Evolutionary conservation across 805 yeast genomes (phyloP).

Genomic region (Hanseniaspora singularis): DNA sequence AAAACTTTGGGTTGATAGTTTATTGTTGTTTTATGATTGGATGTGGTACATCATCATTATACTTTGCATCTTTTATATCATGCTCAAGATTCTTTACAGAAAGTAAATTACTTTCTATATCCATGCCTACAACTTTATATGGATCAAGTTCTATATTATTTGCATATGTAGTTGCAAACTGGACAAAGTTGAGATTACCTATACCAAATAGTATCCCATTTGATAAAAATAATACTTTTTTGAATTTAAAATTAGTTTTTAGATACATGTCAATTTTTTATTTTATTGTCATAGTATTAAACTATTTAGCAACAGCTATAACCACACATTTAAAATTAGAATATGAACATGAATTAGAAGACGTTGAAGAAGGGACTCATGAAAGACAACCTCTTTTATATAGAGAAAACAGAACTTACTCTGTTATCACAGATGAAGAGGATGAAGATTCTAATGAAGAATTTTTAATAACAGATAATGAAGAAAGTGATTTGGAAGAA

Average conservation of each 20-base stretch:
- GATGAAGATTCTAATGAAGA: constrained; percentile 20
- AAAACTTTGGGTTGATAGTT: constrained; percentile 32
- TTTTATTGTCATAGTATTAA: constrained; percentile 43
- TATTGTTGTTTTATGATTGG: constrained; percentile 50
- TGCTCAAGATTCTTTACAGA: constrained; percentile 79
- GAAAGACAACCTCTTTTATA: constrained; percentile 21
- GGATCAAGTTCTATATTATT: constrained; percentile 65
- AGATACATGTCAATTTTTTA: constrained; percentile 42
- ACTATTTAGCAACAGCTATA: constrained; percentile 53
- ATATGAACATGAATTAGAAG: constrained; percentile 7
- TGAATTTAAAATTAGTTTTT: constrained; percentile 45
- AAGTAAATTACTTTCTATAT: constrained; percentile 66
- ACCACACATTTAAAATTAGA: constrained; percentile 38
- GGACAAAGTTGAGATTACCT: constrained; percentile 5
- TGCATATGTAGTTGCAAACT: constrained; percentile 49
- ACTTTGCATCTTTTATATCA: constrained; percentile 58
- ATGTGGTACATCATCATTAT: constrained; percentile 58
- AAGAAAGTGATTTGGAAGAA: neutral
- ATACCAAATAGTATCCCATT: neutral
- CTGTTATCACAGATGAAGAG: constrained; percentile 28
- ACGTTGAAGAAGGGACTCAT: constrained; percentile 21
- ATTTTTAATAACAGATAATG: constrained; percentile 19
- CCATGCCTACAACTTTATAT: constrained; percentile 77
- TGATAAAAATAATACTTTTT: constrained; percentile 6
- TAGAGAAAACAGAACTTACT: constrained; percentile 20